Percentiles rank a stretch among this genome's conserved stretches.
Conservation (phyloP, 2,329 filamentous ascomycete species). For the Phyllosticta ampelicida region DNA sequence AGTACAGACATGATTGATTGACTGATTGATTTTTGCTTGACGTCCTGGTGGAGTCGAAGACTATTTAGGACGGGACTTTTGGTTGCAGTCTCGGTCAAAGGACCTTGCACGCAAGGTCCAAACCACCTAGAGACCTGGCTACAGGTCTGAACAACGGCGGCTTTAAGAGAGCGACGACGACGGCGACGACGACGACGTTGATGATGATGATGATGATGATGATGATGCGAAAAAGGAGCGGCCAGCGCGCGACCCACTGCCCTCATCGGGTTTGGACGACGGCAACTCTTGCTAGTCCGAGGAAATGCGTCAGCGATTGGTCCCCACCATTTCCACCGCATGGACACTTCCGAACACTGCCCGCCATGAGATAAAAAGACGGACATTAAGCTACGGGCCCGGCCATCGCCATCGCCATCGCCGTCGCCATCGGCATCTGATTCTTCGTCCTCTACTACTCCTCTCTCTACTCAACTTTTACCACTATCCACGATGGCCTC, state of each 20-base stretch:
- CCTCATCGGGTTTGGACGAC: background rate
- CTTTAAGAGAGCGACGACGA: no score
- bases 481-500: conserved; percentile 42
- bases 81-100: no score
- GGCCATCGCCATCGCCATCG: background rate
- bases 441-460: background rate
- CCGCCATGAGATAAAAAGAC: background rate
- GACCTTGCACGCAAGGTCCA: no score
- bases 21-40: background rate
- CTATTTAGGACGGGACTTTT: no score
- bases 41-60: no score
- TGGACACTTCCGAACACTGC: background rate
- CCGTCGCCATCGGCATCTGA: background rate
- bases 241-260: background rate
- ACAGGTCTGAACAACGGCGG: no score
- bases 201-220: no score
- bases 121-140: no score
- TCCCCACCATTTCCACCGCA: background rate
- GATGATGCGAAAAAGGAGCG: background rate
- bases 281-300: background rate
- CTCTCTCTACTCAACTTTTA: background rate
- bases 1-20: no score
- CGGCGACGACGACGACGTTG: no score
- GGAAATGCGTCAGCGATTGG: background rate
- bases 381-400: background rate